Percentiles rank a stretch among this genome's conserved stretches.
phyloP scores from a whole-genome alignment of 257 asterid species.

The Solanum microdontum region DNA sequence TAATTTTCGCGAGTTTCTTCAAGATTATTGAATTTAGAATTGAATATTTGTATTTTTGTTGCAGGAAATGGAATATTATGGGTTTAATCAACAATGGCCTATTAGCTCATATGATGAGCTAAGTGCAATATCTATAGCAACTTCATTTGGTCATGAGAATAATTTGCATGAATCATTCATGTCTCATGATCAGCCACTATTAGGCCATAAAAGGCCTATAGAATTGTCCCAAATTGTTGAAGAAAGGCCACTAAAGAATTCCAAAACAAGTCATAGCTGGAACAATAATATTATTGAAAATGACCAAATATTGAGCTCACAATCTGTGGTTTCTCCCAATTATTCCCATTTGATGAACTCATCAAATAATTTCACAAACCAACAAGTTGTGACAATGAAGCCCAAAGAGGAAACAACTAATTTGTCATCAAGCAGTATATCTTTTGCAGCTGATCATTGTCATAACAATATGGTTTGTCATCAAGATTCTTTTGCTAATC shows the following conservation, averaged over 20 bases:
- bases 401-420: constrained; percentile 39
- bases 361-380: constrained; percentile 5
- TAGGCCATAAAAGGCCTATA: constrained; percentile 24
- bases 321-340: constrained; percentile 3
- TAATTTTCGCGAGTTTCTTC: background rate
- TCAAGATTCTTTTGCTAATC: constrained; percentile 15
- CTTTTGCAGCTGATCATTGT: constrained; percentile 18
- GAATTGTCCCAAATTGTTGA: constrained; percentile 14
- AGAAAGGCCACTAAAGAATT: constrained; percentile 38
- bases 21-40: background rate
- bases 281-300: background rate
- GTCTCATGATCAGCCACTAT: constrained; percentile 9
- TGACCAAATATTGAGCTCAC: constrained; percentile 6
- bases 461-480: constrained; percentile 2
- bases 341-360: constrained; percentile 13
- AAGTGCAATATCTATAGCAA: constrained; percentile 15
- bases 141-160: constrained; percentile 17
- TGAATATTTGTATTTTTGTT: background rate
- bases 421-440: constrained; percentile 14
- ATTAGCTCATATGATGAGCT: constrained; percentile 36
- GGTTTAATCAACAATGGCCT: constrained; percentile 45
- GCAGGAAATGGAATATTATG: constrained; percentile 53
- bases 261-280: constrained; percentile 23
- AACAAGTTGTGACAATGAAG: constrained; percentile 18
- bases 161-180: constrained; percentile 1